Evolutionary conservation across 331 rosid genomes (phyloP), one percentile per base, ranked within the genome.

Genomic region (Pyrus hybrid): DNA sequence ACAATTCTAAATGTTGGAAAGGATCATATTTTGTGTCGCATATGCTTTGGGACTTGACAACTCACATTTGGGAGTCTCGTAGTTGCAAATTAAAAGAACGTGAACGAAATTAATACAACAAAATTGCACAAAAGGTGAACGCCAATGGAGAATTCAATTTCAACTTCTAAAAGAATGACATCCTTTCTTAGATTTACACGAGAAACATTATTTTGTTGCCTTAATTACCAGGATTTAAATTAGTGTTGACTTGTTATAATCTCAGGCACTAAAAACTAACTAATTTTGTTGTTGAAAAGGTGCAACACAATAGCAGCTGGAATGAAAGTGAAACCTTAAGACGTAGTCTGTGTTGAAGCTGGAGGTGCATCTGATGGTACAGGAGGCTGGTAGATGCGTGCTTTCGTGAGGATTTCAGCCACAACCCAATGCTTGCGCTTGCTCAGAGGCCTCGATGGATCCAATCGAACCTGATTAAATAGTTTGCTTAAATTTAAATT

Each of bases 391-490:
- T 93, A 91, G 75, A 93, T 89, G 23, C 90, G 85, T 58, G 97
- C 96, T 85, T 86, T 89, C 88, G 86, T 89, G 67, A 93, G 83
- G 74, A 93, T 88, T 72, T 93, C 96, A 78, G 97, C 93, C 79
- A 93, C 96, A 35, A 84, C 75, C 98, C 98, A 93, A 71, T 81
- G 80, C 83, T 93, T 93, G 4, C 25, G 89, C 82, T 89, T 93
- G 88, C 97, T 93, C 84, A 93, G 75, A 62, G 98, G 97, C 80
- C 91, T 86, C 6, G 96, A 91, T 47, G 97, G 85, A 49, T 93
- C 92, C 80, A 93, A 75, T 33, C 81, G 83, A 71, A 93, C 96
- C 96, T 93, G 83, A 79, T 87, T 82, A 77, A 78, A 73, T 14
- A 22, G 82, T 68, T 20, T 30, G 45, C 23, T 37, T 22, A 66